Evolutionary conservation across 75 land plant genomes (phyloP), one percentile per base, ranked within the genome.

Genomic region (Pinus tabuliformis): DNA sequence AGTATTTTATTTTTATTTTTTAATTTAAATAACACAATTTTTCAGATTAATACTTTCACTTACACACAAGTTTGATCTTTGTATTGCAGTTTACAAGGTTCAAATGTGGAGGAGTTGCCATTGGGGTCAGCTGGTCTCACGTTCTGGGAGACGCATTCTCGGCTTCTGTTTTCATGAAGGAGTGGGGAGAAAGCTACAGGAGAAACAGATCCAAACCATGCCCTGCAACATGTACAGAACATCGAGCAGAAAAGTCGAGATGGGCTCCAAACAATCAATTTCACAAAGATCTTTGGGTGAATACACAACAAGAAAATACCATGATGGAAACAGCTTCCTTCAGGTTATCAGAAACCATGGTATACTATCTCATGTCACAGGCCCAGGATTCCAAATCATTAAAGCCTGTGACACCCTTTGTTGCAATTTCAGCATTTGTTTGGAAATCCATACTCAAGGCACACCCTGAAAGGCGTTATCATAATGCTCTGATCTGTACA

Each of bases 101-200:
- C 85, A 89, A 81, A 59, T 88, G 91, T 79, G 93, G 93, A 49
- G 89, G 87, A 15, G 21, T 88, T 18, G 77, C 91, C 12, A 14
- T 91, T 30, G 91, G 91, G 3, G 60, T 86, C 26, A 89, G 87
- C 66, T 91, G 93, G 93, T 76, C 86, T 62, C 91, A 91, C 63
- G 73, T 86, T 11, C 74, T 89, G 21, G 91, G 93, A 26, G 93
- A 86, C 72, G 78, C 79, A 59, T 57, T 84, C 4, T 82, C 85
- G 20, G 93, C 87, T 17, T 54, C 79, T 6, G 62, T 79, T 28
- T 89, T 84, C 75, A 74, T 91, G 62, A 81, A 84, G 62, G 20
- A 57, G 30, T 87, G 80, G 83, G 80, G 54, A 57, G 75, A 62
- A 62, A 5, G 75, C 2, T 20, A 79, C 30, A 36, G 56, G 12